phyloP scores from a whole-genome alignment of 1,139 yeast genomes.

The Candida albicans region DNA sequence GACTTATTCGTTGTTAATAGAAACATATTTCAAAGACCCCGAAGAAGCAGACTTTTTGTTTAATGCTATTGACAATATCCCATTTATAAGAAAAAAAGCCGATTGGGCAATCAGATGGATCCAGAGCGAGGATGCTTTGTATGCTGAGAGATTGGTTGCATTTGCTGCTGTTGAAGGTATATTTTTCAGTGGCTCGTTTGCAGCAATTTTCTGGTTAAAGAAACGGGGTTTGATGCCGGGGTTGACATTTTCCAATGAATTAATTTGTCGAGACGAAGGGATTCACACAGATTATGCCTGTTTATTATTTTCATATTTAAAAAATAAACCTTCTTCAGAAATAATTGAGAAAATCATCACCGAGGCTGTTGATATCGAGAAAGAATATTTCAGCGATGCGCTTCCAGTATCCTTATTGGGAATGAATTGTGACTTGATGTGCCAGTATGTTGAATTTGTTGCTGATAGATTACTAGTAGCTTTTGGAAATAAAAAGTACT shows the following conservation, averaged over 20 bases:
- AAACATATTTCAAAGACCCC: conserved; percentile 93
- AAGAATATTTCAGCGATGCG: conserved; percentile 91
- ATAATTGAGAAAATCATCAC: conserved; percentile 84
- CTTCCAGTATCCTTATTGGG: conserved; percentile 90
- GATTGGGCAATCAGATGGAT: conserved; percentile 99
- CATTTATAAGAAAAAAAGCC: conserved; percentile 93
- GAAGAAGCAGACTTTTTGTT: conserved; percentile 84
- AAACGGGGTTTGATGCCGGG: conserved; percentile 99
- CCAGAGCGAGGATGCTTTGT: conserved; percentile 78
- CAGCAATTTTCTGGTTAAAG: conserved; percentile 97
- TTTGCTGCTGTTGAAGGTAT: conserved; percentile 99
- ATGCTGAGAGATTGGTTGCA: conserved; percentile 94
- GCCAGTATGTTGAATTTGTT: conserved; percentile 95
- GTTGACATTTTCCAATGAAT: conserved; percentile 91
- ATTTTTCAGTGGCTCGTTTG: conserved; percentile 96
- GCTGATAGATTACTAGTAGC: conserved; percentile 93
- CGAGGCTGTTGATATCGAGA: conserved; percentile 94
- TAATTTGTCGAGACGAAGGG: conserved; percentile 98
- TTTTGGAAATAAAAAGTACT: conserved; percentile 85
- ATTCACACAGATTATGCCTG: conserved; percentile 98
- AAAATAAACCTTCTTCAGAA: conserved; percentile 77
- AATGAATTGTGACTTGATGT: conserved; percentile 89
- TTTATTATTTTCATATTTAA: conserved; percentile 86
- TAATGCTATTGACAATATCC: conserved; percentile 92
- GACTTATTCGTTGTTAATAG: conserved; percentile 94